A percentile compares a stretch with the other conserved stretches of the same genome.
phyloP scores from a whole-genome alignment of 306 rosid genomes.

The Trichosanthes cucumerina region DNA sequence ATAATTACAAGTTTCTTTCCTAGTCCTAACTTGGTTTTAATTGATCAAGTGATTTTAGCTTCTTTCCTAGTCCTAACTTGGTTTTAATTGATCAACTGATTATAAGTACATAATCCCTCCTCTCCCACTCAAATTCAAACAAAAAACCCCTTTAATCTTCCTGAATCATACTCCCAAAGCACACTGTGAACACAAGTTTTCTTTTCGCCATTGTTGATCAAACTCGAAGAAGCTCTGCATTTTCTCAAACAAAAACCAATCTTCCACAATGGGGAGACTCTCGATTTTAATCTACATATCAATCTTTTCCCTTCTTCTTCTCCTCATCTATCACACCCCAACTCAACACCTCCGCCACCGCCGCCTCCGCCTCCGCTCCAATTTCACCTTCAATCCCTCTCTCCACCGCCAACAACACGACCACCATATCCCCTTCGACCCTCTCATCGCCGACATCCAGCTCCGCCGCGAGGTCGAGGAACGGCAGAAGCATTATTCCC shows the following conservation, averaged over 20 bases:
- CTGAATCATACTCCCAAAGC: too few relatives aligned
- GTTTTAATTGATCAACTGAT: too few relatives aligned
- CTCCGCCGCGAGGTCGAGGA: constrained; percentile 76
- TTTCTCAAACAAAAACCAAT: background rate
- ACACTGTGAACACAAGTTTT: too few relatives aligned
- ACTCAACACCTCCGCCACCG: constrained; percentile 24
- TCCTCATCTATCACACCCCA: constrained; percentile 53
- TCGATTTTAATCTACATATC: constrained; percentile 41
- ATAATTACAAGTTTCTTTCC: too few relatives aligned
- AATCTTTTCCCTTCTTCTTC: constrained; percentile 28
- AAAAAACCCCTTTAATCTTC: too few relatives aligned
- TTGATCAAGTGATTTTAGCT: too few relatives aligned
- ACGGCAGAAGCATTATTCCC: constrained; percentile 49
- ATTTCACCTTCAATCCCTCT: constrained; percentile 39
- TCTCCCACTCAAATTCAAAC: too few relatives aligned
- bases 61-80: too few relatives aligned
- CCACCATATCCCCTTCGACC: constrained; percentile 59
- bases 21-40: too few relatives aligned
- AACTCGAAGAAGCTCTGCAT: background rate
- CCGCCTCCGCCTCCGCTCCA: constrained; percentile 77
- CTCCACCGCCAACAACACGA: constrained; percentile 27
- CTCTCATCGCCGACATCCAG: constrained; percentile 69
- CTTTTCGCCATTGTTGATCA: background rate
- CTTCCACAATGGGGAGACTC: constrained; percentile 35
- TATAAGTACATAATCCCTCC: too few relatives aligned